Conservation (phyloP, 306 rosid genomes). For the Medicago arabica region DNA sequence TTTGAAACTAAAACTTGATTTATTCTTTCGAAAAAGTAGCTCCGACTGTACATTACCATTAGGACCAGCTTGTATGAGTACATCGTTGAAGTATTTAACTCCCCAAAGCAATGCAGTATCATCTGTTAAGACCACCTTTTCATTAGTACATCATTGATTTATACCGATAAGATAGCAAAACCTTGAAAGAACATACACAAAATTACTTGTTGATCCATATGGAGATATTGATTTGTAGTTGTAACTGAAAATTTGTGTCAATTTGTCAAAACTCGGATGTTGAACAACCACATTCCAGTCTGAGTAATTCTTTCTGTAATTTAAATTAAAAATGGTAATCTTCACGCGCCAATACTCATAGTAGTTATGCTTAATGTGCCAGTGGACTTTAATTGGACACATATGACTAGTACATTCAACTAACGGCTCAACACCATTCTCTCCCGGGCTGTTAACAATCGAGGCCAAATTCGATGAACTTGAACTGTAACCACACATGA, state of each 20-base stretch:
- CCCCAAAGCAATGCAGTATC: conserved; percentile 96
- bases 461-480: conserved; percentile 32
- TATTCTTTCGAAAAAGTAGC: conserved; percentile 69
- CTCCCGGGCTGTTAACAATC: conserved; percentile 53
- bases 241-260: not conserved
- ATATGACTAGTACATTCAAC: not conserved
- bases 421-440: conserved; percentile 55
- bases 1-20: conserved; percentile 57
- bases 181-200: not conserved
- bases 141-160: too few species aligned
- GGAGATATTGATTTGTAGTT: conserved; percentile 37
- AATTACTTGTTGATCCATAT: conserved; percentile 70
- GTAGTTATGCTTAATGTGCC: not conserved
- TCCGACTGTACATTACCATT: conserved; percentile 84
- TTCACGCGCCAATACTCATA: not conserved
- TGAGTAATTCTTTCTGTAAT: conserved; percentile 14
- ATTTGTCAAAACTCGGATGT: not conserved
- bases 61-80: conserved; percentile 76
- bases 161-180: not conserved
- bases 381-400: not conserved
- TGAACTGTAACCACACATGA: too few species aligned
- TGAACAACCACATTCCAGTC: not conserved
- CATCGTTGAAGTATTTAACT: conserved; percentile 77
- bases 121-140: conserved; percentile 52
- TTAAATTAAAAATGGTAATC: too few species aligned